Evolutionary conservation across 495 filamentous ascomycete genomes (phyloP).

Genomic region (Glarea lozoyensis): DNA sequence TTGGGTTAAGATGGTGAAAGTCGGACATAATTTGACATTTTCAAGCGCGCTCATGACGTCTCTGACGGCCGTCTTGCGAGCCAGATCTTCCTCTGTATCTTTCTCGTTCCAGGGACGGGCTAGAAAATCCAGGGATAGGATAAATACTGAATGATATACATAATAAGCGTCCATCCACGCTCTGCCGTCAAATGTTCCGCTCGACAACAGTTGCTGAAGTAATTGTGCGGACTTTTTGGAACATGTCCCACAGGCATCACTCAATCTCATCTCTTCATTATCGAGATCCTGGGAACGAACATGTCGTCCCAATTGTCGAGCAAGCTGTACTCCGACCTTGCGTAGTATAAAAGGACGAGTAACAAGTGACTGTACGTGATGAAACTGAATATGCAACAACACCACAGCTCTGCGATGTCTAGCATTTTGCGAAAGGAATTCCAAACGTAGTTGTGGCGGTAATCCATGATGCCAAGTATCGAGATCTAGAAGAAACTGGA

Average conservation of each 20-base stretch:
- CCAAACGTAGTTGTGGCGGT: slow-evolving; percentile 23
- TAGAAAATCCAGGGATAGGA: slow-evolving; percentile 21
- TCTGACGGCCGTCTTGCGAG: slow-evolving; percentile 16
- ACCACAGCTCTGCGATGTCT: slow-evolving; percentile 23
- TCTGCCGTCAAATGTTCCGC: slow-evolving; percentile 17
- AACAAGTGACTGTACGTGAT: slow-evolving; percentile 22
- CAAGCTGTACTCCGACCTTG: slow-evolving; percentile 16
- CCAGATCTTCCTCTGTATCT: slow-evolving; percentile 12
- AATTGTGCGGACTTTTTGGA: slow-evolving; percentile 12
- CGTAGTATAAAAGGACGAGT: slow-evolving; percentile 25
- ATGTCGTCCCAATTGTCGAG: slow-evolving; percentile 15
- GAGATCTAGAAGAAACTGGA: slow-evolving; percentile 26
- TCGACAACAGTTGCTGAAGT: slow-evolving; percentile 12
- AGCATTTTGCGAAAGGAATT: slow-evolving; percentile 11
- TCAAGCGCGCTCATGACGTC: slow-evolving; percentile 14
- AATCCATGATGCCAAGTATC: slow-evolving; percentile 30
- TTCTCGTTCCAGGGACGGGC: slow-evolving; percentile 16
- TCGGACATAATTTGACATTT: slow-evolving; percentile 16
- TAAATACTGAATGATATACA: slow-evolving; percentile 20
- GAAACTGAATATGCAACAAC: slow-evolving; percentile 26
- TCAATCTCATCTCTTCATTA: slow-evolving; percentile 15
- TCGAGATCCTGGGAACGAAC: slow-evolving; percentile 18
- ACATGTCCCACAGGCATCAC: slow-evolving; percentile 13
- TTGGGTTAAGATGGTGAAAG: slow-evolving; percentile 16
- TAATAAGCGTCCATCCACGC: slow-evolving; percentile 22